Base-by-base conservation (phyloP, 2,329 filamentous ascomycete species). In the Colletotrichum australisinense region DNA sequence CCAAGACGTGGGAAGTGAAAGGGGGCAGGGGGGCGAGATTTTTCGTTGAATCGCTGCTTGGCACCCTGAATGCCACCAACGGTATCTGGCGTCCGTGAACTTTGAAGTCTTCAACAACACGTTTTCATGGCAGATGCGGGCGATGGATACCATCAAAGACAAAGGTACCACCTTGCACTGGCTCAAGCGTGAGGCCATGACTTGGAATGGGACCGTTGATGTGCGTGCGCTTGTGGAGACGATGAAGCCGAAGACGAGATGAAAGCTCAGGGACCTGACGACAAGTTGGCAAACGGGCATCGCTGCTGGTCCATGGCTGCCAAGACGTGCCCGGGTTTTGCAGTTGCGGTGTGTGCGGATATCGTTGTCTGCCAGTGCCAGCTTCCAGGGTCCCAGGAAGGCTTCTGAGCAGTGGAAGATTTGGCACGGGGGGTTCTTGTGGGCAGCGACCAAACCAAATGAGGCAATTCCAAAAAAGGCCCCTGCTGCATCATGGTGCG, bases 341-440 rank as follows among this genome's bases (percentile, higher is more conserved):
- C 67, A 70, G 59, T 55, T 70, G 70, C 67, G 70, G 70, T 69
- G 66, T 73, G 70, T 69, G 60, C 59, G 46, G 59, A 69, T 57
- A 56, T 58, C 52, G 24, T 16, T 63, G 11, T 30, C 59, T 28
- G n/a, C 59, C 28, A n/a, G 38, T 42, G 38, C 38, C 38, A 42
- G 38, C 38, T 42, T 42, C 38, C 38, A 42, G 38, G 38, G 16
- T 42, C 14, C 38, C 14, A 42, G 38, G 16, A 35, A 46, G 59
- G 19, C 35, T 19, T 32, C 26, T 19, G 28, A 58, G 56, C 11
- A 52, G 26, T 32, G 26, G 42, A 22, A n/a, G 19, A 38, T 38
- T 38, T 35, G 14, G 58, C 59, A 63, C 26, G 60, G 60, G 56
- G 59, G 60, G 16, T n/a, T 16, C 12, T 22, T 11, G 26, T 22